Base-by-base conservation (phyloP, 192 early-diverging fungal genomes). In the Ramicandelaber brevisporus region DNA sequence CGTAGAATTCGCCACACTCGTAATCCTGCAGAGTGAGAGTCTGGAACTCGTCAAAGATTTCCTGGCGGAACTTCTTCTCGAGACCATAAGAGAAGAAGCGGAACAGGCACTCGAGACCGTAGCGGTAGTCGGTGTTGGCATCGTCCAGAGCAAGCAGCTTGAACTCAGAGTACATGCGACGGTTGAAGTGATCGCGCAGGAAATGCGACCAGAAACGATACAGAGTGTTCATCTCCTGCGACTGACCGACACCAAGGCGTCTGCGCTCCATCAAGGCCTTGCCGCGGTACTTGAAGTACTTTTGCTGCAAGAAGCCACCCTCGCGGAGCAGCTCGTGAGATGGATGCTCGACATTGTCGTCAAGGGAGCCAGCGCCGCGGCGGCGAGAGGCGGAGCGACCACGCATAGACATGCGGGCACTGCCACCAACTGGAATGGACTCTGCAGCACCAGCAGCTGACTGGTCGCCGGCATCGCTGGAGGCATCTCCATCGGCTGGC, bases 191-290 rank as follows among this genome's bases (percentile, higher is more conserved):
- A 50, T 96, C 89, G 49, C 84, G 83, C 48, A 96, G 58, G 49
- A 96, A 96, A 56, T 89, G 85, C 29, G 72, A 82, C 89, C 89
- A 96, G 76, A 96, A 96, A 14, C 84, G 71, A 55, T 71, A 88
- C 35, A 96, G 51, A 6, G 89, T 89, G 63, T 89, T 89, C 89
- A 96, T 96, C 44, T 89, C 84, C 36, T 79, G 82, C 20, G 73
- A 79, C 26, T 70, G 72, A n/a, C 89, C 86, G 11, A 66, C 60
- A 11, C 89, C 89, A 10, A 72, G 59, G 29, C 65, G 64, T 52
- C 85, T 85, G 45, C 89, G 85, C 55, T 95, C 89, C 41, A 70
- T 71, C 24, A 90, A 53, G 18, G 89, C 89, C 58, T 84, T 79
- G 34, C 70, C 73, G 40, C 79, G 81, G 57, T 82, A 96, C 49